Evolutionary conservation across 1,284 basidiomycete genomes (phyloP).

Genomic region (Ganoderma multipileum): DNA sequence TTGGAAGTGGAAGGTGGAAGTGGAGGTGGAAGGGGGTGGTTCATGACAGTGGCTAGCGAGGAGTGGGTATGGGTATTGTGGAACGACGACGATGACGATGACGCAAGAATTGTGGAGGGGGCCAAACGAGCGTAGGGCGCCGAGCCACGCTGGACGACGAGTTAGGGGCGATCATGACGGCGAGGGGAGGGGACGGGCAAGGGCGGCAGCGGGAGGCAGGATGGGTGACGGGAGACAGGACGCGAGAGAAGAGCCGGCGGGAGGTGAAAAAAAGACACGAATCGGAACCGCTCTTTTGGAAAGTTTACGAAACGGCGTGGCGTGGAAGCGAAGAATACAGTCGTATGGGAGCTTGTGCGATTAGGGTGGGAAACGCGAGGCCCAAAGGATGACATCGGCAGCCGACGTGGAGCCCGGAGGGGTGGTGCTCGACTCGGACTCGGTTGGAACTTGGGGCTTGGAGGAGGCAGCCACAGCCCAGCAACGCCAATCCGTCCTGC

Average conservation of each 20-base stretch:
- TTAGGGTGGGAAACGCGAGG: not conserved
- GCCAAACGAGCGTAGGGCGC: slow-evolving; percentile 24
- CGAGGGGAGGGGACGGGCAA: not conserved
- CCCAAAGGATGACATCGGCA: not conserved
- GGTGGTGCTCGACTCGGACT: not conserved
- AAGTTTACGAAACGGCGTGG: not conserved
- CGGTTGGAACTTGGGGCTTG: not conserved
- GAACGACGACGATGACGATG: slow-evolving; percentile 3
- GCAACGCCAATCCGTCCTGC: slow-evolving; percentile 11
- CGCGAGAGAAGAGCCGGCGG: not conserved
- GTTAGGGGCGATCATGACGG: slow-evolving; percentile 23
- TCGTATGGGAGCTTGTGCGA: not conserved
- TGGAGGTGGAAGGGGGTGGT: not conserved
- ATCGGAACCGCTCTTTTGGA: slow-evolving; percentile 6
- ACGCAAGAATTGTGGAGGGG: not conserved
- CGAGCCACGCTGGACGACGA: slow-evolving; percentile 33
- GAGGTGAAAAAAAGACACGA: slow-evolving; percentile 3
- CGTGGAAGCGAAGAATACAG: slow-evolving; percentile 2
- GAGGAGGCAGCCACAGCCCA: not conserved
- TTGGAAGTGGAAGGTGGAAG: not conserved
- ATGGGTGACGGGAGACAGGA: not conserved
- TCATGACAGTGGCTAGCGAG: not conserved
- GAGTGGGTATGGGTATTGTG: slow-evolving; percentile 1
- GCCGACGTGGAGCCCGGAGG: not conserved
- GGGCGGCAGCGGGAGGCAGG: not conserved